These are phyloP conservation scores for Heliamphora exappendiculata DNA, from an alignment of 148 eudicot genomes.

Conservation along the genomic window DNA sequence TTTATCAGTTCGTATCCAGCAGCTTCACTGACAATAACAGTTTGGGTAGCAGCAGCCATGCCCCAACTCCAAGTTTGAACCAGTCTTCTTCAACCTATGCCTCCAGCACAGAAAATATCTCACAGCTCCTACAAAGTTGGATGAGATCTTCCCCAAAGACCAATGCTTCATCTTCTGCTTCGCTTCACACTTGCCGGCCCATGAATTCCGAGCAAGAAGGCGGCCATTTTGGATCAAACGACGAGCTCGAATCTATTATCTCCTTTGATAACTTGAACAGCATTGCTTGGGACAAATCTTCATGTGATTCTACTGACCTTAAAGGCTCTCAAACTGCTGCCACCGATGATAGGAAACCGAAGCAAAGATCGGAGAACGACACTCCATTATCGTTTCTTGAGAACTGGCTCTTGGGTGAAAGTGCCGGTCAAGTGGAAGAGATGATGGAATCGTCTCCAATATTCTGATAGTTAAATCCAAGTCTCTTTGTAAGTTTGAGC, in stretches of 20 bases:
- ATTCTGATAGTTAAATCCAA: conserved; percentile 24
- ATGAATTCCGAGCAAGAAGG: conserved; percentile 16
- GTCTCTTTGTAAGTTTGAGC: neutral
- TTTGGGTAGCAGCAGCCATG: neutral
- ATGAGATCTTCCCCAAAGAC: conserved; percentile 52
- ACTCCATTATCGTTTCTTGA: conserved; percentile 68
- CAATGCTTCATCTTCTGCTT: neutral
- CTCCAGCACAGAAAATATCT: conserved; percentile 86
- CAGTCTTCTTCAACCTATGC: conserved; percentile 41
- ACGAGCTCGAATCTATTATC: conserved; percentile 29
- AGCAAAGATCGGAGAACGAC: conserved; percentile 16
- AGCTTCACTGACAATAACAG: conserved; percentile 8
- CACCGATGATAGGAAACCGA: neutral
- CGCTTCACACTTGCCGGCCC: neutral
- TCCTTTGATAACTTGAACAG: conserved; percentile 25
- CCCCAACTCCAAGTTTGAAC: conserved; percentile 1
- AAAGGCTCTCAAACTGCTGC: conserved; percentile 17
- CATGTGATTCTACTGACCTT: conserved; percentile 20
- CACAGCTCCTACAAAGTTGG: conserved; percentile 80
- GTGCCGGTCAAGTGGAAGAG: conserved; percentile 43
- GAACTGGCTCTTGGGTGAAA: conserved; percentile 81
- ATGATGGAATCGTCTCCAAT: conserved; percentile 51
- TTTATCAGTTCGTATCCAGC: conserved; percentile 16
- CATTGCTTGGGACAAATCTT: conserved; percentile 23
- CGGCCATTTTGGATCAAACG: conserved; percentile 13